Evolutionary conservation across 352 stramenopile species (phyloP).

Genomic region (Pythium volutum): DNA sequence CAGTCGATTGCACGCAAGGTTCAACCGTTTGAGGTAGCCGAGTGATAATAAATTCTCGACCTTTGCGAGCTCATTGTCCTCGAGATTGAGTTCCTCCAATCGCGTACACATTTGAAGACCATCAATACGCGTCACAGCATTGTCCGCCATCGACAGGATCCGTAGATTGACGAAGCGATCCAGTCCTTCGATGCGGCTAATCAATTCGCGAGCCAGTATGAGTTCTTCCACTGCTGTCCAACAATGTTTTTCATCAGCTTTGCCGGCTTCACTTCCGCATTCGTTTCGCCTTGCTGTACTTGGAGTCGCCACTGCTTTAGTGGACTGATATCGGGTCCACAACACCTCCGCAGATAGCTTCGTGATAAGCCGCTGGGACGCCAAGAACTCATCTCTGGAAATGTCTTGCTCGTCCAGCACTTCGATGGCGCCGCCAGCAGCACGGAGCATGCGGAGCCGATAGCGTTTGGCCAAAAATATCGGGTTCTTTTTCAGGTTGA

Average conservation of each 20-base stretch:
- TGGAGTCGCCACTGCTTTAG: background rate
- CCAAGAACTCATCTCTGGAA: conserved; percentile 33
- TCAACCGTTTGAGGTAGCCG: conserved; percentile 61
- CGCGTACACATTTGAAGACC: conserved; percentile 48
- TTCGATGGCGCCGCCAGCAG: conserved; percentile 32
- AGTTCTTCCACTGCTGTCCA: conserved; percentile 69
- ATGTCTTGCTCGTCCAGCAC: conserved; percentile 55
- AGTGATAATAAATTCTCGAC: conserved; percentile 67
- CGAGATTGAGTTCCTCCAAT: conserved; percentile 74
- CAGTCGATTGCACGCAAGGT: conserved; percentile 80
- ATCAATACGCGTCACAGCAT: conserved; percentile 58
- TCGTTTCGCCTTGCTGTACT: background rate
- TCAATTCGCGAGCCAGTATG: conserved; percentile 53
- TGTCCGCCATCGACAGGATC: conserved; percentile 62
- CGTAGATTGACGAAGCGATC: conserved; percentile 53
- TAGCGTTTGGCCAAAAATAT: conserved; percentile 68
- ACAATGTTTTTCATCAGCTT: conserved; percentile 20
- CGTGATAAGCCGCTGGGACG: conserved; percentile 39
- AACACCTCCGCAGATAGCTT: conserved; percentile 46
- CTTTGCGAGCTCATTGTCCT: conserved; percentile 72
- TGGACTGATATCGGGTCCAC: conserved; percentile 26
- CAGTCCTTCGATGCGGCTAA: conserved; percentile 55
- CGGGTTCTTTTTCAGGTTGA: conserved; percentile 72
- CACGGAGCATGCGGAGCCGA: conserved; percentile 55
- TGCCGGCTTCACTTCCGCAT: background rate